Conservation (phyloP, 257 asterid genomes). For the Knoxia roxburghii region DNA sequence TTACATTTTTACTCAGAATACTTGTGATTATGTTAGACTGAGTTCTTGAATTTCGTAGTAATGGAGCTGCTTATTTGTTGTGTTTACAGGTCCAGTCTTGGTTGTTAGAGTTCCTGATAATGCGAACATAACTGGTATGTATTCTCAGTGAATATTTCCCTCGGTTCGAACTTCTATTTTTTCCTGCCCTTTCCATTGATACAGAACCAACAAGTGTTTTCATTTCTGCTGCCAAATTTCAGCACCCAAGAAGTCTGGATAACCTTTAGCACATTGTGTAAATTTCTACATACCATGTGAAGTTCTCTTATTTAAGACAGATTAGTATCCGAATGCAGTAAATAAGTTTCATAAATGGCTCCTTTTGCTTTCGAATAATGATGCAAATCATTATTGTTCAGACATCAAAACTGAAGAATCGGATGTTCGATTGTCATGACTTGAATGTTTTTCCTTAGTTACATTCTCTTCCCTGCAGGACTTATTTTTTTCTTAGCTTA, state of each 20-base stretch:
- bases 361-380: neutral
- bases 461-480: neutral
- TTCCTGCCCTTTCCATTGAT: neutral
- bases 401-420: neutral
- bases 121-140: conserved; percentile 69
- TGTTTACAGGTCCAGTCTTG: conserved; percentile 67
- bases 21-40: neutral
- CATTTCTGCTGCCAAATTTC: too few species aligned
- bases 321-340: too few species aligned
- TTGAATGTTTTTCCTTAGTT: neutral
- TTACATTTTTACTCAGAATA: too few species aligned
- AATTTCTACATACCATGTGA: neutral
- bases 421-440: neutral
- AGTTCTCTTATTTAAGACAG: too few species aligned
- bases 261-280: neutral
- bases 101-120: conserved; percentile 78
- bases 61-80: neutral
- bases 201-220: neutral
- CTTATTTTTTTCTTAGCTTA: too few species aligned
- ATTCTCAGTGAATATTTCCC: neutral
- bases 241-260: neutral
- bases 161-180: neutral
- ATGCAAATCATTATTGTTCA: too few species aligned
- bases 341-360: neutral
- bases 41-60: neutral